phyloP scores from a whole-genome alignment of 2,329 filamentous ascomycete genomes.

The Penicillium sp. region DNA sequence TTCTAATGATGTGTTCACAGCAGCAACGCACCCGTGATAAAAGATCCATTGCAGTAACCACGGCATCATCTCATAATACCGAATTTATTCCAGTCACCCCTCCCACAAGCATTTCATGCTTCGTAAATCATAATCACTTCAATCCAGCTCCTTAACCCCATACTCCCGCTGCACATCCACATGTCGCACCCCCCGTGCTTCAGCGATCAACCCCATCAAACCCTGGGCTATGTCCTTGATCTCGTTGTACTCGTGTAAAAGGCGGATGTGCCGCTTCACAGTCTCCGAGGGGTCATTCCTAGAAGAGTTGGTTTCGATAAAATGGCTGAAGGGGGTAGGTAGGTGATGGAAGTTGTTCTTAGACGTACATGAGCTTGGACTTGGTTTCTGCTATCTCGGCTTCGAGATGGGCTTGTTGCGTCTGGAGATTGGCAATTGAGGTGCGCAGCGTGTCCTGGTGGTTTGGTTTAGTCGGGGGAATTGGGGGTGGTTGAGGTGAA shows the following conservation, averaged over 20 bases:
- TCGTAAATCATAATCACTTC: conserved; percentile 2
- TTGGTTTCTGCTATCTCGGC: conserved; percentile 36
- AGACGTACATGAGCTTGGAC: conserved; percentile 38
- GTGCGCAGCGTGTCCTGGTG: conserved; percentile 25
- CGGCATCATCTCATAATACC: too few species aligned
- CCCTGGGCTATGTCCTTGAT: conserved; percentile 69
- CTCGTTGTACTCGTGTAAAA: conserved; percentile 70
- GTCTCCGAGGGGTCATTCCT: conserved; percentile 52
- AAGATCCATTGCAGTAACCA: too few species aligned
- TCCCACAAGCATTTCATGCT: background rate
- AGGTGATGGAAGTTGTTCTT: background rate
- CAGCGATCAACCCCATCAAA: conserved; percentile 67
- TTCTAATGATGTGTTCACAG: too few species aligned
- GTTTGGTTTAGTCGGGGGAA: background rate
- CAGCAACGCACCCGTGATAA: too few species aligned
- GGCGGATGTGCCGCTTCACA: conserved; percentile 63
- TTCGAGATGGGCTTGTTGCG: conserved; percentile 46
- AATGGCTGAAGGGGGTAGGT: background rate
- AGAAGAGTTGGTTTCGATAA: conserved; percentile 1
- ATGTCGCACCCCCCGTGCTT: conserved; percentile 60
- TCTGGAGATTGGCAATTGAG: conserved; percentile 45
- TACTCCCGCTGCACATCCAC: conserved; percentile 44
- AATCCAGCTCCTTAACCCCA: conserved; percentile 42
- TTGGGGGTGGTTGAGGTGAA: background rate
- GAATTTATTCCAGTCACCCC: too few species aligned